These are phyloP conservation scores for Aegilops sharonensis DNA, from an alignment of 176 grass and related monocot species.

Conservation along the genomic window DNA sequence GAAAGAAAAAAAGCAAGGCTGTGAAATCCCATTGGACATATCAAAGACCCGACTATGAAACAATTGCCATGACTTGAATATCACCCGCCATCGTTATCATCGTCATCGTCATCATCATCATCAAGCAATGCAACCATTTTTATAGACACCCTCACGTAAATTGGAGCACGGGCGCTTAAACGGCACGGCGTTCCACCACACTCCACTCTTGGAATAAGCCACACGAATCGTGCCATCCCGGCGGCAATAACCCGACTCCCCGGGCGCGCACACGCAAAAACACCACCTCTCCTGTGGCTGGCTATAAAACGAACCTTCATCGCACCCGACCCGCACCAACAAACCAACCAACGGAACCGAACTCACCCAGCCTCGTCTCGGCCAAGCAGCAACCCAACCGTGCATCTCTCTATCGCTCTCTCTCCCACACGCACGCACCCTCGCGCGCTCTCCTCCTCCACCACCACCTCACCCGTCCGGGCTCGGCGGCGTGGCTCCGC, in stretches of 20 bases:
- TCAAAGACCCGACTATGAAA: too few relatives aligned
- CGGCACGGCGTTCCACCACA: too few relatives aligned
- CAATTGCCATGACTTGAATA: too few relatives aligned
- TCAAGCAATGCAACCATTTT: too few relatives aligned
- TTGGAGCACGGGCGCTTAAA: too few relatives aligned
- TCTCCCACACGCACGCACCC: background rate
- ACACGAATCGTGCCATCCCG: background rate
- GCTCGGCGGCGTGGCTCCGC: constrained; percentile 44
- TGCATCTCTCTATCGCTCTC: background rate
- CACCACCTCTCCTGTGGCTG: background rate
- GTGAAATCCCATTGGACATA: too few relatives aligned
- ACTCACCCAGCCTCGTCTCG: background rate
- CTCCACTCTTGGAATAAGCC: background rate
- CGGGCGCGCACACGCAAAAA: background rate
- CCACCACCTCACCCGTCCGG: background rate
- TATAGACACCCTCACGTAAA: too few relatives aligned
- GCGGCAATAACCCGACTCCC: background rate
- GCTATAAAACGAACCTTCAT: background rate
- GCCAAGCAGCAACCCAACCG: background rate
- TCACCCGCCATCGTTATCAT: too few relatives aligned
- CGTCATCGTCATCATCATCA: too few relatives aligned
- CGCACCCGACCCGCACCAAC: constrained; percentile 1
- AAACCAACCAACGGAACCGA: too few relatives aligned
- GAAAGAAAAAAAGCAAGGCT: too few relatives aligned
- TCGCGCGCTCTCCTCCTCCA: background rate